These are phyloP conservation scores for Globisporangium okanoganense DNA, from an alignment of 352 stramenopile species.

Conservation along the genomic window DNA sequence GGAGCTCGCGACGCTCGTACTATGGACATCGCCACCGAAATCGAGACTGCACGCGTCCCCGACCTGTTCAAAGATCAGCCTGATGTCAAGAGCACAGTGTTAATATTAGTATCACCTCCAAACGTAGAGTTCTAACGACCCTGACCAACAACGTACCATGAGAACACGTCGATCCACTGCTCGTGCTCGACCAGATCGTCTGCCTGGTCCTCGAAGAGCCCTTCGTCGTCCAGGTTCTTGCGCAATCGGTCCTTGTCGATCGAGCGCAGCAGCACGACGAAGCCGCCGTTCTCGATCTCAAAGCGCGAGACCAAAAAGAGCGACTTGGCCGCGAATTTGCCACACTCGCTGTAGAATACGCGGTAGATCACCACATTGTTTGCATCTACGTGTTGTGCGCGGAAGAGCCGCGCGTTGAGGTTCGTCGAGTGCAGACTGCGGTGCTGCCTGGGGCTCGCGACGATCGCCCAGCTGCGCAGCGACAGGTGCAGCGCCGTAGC, in stretches of 20 bases:
- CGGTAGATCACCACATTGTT: conserved; percentile 56
- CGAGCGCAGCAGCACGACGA: conserved; percentile 42
- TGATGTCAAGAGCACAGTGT: conserved; percentile 7
- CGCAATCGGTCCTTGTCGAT: conserved; percentile 23
- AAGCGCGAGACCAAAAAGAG: conserved; percentile 43
- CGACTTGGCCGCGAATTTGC: conserved; percentile 26
- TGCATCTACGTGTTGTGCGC: conserved; percentile 40
- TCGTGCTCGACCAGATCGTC: not conserved
- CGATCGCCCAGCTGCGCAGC: conserved; percentile 32
- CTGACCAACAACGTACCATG: not conserved
- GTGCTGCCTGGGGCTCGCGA: conserved; percentile 25
- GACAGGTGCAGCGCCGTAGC: conserved; percentile 27
- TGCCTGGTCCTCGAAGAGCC: not conserved
- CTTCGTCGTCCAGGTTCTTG: conserved; percentile 1
- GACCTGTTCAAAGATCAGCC: conserved; percentile 44
- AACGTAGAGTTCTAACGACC: not conserved
- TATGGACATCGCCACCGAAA: conserved; percentile 44
- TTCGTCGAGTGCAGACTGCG: conserved; percentile 36
- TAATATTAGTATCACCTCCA: not conserved
- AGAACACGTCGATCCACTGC: conserved; percentile 2
- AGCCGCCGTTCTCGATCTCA: conserved; percentile 22
- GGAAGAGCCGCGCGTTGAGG: conserved; percentile 34
- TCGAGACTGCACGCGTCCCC: conserved; percentile 30
- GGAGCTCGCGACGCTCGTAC: conserved; percentile 35
- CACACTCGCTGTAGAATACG: conserved; percentile 27